A percentile compares a stretch with the other conserved stretches of the same genome.
phyloP scores from a whole-genome alignment of 441 rosid genomes.

The Gossypium aridum region DNA sequence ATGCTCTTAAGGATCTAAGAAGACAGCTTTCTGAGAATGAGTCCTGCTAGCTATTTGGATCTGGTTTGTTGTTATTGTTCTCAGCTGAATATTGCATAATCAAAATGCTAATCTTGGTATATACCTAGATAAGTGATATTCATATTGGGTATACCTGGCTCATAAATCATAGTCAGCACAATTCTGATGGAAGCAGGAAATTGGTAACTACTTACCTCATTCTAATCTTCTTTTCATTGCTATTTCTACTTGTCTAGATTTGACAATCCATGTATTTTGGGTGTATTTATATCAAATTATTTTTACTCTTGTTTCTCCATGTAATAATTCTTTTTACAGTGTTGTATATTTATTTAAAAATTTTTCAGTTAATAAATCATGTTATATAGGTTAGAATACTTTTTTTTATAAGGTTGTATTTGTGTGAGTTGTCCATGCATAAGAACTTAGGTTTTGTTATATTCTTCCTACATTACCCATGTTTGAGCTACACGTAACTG shows the following conservation, averaged over 20 bases:
- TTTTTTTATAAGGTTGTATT: background rate
- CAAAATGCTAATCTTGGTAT: background rate
- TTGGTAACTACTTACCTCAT: background rate
- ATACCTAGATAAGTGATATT: background rate
- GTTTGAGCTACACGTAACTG: no score
- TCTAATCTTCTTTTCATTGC: background rate
- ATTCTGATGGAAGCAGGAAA: background rate
- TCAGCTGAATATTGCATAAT: background rate
- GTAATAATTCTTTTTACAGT: background rate
- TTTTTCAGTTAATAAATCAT: background rate
- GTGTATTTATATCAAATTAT: background rate
- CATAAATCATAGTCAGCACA: background rate
- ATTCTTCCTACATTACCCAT: no score
- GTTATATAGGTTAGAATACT: background rate
- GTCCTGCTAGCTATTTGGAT: slow-evolving; percentile 20
- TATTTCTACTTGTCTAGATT: background rate
- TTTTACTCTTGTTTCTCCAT: background rate
- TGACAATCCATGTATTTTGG: background rate
- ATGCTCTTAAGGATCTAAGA: slow-evolving; percentile 66
- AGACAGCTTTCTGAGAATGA: slow-evolving; percentile 48
- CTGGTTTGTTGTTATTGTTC: background rate
- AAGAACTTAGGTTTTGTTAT: no score
- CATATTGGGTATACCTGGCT: background rate
- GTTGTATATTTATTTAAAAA: background rate
- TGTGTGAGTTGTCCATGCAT: background rate